phyloP scores from a whole-genome alignment of 805 yeast genomes.

The Pichia pseudocactophila region DNA sequence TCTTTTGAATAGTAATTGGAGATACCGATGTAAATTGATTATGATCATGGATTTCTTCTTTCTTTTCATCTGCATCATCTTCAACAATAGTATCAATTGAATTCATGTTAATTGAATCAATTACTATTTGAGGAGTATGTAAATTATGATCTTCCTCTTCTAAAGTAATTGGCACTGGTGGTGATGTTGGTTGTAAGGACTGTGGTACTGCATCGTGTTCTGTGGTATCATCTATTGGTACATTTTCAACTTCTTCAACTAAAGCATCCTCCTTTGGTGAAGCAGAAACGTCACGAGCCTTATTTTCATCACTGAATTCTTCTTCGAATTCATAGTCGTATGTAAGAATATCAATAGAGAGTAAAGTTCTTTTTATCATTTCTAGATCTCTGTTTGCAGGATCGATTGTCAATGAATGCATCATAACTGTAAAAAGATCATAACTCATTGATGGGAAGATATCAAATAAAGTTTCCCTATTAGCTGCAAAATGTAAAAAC shows the following conservation, averaged over 20 bases:
- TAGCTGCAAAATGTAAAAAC: slow-evolving; percentile 76
- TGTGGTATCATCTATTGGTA: neutral
- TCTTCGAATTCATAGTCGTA: slow-evolving; percentile 63
- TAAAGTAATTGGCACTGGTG: too few relatives aligned
- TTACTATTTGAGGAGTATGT: too few relatives aligned
- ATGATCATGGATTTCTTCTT: neutral
- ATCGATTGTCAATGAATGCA: slow-evolving; percentile 72
- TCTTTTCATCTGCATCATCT: neutral
- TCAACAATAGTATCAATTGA: neutral
- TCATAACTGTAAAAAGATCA: slow-evolving; percentile 77
- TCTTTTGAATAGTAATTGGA: slow-evolving; percentile 7
- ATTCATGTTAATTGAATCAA: neutral
- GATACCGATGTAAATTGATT: neutral
- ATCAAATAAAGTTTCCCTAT: slow-evolving; percentile 85
- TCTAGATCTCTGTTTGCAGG: slow-evolving; percentile 72
- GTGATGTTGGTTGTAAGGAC: too few relatives aligned
- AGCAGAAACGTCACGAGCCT: slow-evolving; percentile 6
- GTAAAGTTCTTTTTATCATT: slow-evolving; percentile 51
- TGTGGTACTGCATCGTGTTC: too few relatives aligned
- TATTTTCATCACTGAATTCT: slow-evolving; percentile 7
- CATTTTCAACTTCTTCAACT: neutral
- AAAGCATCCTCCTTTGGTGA: slow-evolving; percentile 1
- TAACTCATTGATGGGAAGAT: slow-evolving; percentile 83
- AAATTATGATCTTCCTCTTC: too few relatives aligned
- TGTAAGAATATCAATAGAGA: slow-evolving; percentile 58